phyloP scores from a whole-genome alignment of 768 basidiomycete genomes.

The Chalciporus pseudorubinellus region DNA sequence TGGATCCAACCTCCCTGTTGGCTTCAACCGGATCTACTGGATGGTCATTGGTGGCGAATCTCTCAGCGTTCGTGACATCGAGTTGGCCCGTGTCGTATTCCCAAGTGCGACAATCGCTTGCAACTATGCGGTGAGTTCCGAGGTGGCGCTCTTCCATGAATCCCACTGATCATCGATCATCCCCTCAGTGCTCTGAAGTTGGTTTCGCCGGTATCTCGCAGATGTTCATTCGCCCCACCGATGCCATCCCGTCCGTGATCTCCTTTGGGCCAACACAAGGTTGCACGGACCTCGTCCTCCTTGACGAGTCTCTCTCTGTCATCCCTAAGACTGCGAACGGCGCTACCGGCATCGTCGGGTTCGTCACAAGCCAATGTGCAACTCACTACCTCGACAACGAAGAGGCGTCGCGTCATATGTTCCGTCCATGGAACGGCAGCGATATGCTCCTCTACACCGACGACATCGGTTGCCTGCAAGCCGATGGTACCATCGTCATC shows the following conservation, averaged over 20 bases:
- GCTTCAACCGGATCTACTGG: conserved; percentile 30
- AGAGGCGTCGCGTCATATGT: conserved; percentile 28
- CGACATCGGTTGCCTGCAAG: conserved; percentile 27
- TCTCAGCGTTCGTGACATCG: conserved; percentile 23
- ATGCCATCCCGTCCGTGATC: conserved; percentile 25
- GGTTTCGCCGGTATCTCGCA: conserved; percentile 32
- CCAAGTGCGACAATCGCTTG: conserved; percentile 28
- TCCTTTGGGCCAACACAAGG: conserved; percentile 30
- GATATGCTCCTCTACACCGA: conserved; percentile 29
- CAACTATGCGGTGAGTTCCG: conserved; percentile 21
- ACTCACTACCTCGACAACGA: conserved; percentile 29
- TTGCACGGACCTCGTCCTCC: conserved; percentile 28
- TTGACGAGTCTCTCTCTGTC: conserved; percentile 21
- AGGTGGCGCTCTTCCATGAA: no score
- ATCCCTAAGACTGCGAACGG: conserved; percentile 21
- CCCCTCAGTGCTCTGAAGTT: conserved; percentile 25
- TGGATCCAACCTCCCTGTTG: conserved; percentile 14
- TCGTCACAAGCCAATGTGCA: conserved; percentile 26
- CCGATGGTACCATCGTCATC: conserved; percentile 27
- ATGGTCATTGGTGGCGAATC: conserved; percentile 34
- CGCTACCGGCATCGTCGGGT: conserved; percentile 27
- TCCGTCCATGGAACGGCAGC: conserved; percentile 23
- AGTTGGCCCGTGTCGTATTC: conserved; percentile 25
- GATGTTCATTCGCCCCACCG: conserved; percentile 27
- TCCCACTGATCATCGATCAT: no score